Percentiles rank a stretch among this genome's conserved stretches.
phyloP scores from a whole-genome alignment of 345 rosid genomes.

The Pugionium cornutum region DNA sequence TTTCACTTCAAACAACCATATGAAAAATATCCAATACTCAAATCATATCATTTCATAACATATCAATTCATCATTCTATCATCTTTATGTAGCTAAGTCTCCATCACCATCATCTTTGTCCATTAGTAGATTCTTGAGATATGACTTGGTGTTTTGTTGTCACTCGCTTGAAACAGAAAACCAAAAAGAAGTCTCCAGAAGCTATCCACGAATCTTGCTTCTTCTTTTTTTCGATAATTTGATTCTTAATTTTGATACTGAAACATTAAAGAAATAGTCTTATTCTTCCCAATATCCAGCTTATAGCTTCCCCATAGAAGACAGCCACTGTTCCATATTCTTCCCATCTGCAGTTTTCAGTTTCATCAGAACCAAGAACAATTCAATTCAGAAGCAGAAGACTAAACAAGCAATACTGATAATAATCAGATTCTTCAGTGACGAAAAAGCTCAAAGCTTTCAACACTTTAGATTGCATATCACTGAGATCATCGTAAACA shows the following conservation, averaged over 20 bases:
- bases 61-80: slow-evolving; percentile 21
- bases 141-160: slow-evolving; percentile 35
- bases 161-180: slow-evolving; percentile 25
- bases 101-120: slow-evolving; percentile 34
- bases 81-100: slow-evolving; percentile 27
- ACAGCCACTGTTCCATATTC: slow-evolving; percentile 62
- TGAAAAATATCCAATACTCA: slow-evolving; percentile 40
- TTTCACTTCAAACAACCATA: slow-evolving; percentile 25
- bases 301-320: slow-evolving; percentile 56
- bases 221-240: slow-evolving; percentile 2
- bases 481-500: slow-evolving; percentile 1
- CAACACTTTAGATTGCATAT: background rate
- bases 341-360: slow-evolving; percentile 48
- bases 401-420: background rate
- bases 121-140: slow-evolving; percentile 34
- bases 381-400: background rate
- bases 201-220: slow-evolving; percentile 33
- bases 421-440: background rate
- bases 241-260: slow-evolving; percentile 21
- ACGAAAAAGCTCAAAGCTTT: slow-evolving; percentile 9
- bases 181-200: slow-evolving; percentile 37
- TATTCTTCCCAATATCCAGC: slow-evolving; percentile 19
- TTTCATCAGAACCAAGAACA: background rate
- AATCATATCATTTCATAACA: slow-evolving; percentile 27
- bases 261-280: slow-evolving; percentile 21